Base-by-base conservation (phyloP, 2,329 filamentous ascomycete species). In the Nannizzia gypsea region DNA sequence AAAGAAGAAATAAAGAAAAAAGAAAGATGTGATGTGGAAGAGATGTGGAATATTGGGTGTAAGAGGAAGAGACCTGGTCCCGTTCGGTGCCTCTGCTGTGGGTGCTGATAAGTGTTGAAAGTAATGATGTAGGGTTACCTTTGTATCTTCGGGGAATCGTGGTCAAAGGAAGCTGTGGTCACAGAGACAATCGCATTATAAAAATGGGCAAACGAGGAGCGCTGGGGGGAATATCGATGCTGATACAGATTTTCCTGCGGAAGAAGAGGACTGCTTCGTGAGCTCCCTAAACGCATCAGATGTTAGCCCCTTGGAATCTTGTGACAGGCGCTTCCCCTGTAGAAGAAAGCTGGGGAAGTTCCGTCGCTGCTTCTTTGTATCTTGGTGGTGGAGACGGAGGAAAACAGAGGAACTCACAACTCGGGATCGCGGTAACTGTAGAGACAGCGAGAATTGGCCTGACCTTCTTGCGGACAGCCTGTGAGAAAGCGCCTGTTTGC, bases 301-400 rank as follows among this genome's bases (percentile, higher is more conserved):
- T 9, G 48, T 54, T 54, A 54, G 48, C 48, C 48, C 22, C 28
- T 54, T 31, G 48, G 2, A 34, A 40, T 56, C 34, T 15, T 55
- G 52, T n/a, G 34, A 55, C 26, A 55, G 52, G 4, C 8, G 34
- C n/a, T 44, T 42, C 38, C 38, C 56, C 38, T 44, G 56, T 44
- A 38, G 31, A 36, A 40, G 22, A 58, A 40, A 57, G 11, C n/a
- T n/a, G 17, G 40, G 40, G 5, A 28, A 20, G 6, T 58, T 24
- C 56, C 56, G 56, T 46, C 38, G 56, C 31, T 24, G 40, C 28
- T 46, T 34, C 56, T 58, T 58, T 58, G 56, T 48, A 1, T 42
- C n/a, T 15, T 58, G 46, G 46, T 22, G 38, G 20, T n/a, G 40
- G n/a, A 13, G 28, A 22, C 3, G 38, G 15, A 17, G 38, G 15